Evolutionary conservation across 2,329 filamentous ascomycete species (phyloP).

Genomic region (Sclerotinia minor): DNA sequence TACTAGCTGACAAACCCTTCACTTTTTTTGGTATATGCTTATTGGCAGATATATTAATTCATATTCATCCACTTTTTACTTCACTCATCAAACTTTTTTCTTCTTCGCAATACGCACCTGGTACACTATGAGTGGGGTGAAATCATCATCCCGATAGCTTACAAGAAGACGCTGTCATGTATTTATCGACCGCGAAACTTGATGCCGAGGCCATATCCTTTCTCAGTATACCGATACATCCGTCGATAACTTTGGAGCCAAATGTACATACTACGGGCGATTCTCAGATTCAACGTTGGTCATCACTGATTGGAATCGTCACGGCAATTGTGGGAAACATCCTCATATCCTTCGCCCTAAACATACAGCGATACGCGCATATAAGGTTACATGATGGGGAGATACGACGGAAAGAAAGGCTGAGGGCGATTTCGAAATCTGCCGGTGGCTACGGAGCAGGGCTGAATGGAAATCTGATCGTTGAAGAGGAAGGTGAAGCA

Average conservation of each 20-base stretch:
- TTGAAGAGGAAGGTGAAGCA: conserved; percentile 36
- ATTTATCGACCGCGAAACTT: conserved; percentile 33
- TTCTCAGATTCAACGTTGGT: conserved; percentile 69
- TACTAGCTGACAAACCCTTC: neutral
- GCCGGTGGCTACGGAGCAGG: conserved; percentile 48
- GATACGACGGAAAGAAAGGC: conserved; percentile 56
- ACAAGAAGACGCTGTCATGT: conserved; percentile 36
- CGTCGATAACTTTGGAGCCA: conserved; percentile 5
- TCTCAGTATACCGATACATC: conserved; percentile 23
- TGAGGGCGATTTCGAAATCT: conserved; percentile 49
- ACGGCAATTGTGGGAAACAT: conserved; percentile 92
- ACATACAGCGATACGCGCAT: conserved; percentile 95
- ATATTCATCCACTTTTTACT: neutral
- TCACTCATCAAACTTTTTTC: neutral
- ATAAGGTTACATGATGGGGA: conserved; percentile 75
- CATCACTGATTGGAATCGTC: conserved; percentile 89
- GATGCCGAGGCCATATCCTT: conserved; percentile 30
- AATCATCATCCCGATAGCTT: conserved; percentile 25
- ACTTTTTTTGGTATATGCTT: neutral
- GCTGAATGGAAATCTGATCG: conserved; percentile 38
- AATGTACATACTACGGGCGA: conserved; percentile 38
- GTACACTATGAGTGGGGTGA: conserved; percentile 32
- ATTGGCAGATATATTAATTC: neutral
- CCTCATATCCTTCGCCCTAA: conserved; percentile 91
- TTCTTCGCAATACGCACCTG: conserved; percentile 21